Evolutionary conservation across 2,329 filamentous ascomycete species (phyloP).

Genomic region (Cladophialophora immunda): DNA sequence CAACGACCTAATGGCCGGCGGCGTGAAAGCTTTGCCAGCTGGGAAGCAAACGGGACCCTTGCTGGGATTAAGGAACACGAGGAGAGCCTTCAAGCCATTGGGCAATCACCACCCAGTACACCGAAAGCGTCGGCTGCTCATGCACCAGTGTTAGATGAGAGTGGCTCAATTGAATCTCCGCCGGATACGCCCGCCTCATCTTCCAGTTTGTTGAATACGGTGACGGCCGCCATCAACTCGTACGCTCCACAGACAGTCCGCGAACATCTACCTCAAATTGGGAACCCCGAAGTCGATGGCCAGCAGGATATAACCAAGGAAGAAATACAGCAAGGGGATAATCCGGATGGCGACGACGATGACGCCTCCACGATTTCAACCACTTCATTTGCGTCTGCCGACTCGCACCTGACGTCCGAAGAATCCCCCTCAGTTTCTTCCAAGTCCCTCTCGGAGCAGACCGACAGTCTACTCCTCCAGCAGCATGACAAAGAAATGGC

Average conservation of each 20-base stretch:
- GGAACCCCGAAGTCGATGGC: constrained; percentile 7
- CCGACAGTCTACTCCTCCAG: constrained; percentile 32
- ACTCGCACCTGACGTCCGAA: constrained; percentile 40
- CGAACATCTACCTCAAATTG: constrained; percentile 47
- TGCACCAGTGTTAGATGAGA: background rate
- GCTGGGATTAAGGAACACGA: constrained; percentile 39
- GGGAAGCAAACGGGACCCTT: constrained; percentile 42
- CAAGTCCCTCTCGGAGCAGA: constrained; percentile 30
- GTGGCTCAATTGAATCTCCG: background rate
- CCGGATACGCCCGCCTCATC: constrained; percentile 21
- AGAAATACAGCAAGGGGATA: constrained; percentile 5
- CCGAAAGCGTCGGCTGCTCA: constrained; percentile 24
- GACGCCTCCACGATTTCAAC: constrained; percentile 40
- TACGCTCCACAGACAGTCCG: constrained; percentile 60
- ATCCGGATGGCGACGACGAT: constrained; percentile 33
- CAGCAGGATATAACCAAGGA: constrained; percentile 5
- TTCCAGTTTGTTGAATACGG: constrained; percentile 27
- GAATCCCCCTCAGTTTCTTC: constrained; percentile 30
- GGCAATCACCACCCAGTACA: constrained; percentile 20
- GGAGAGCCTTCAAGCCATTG: constrained; percentile 23
- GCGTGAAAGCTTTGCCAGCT: constrained; percentile 40
- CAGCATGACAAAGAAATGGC: constrained; percentile 54
- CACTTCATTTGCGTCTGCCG: constrained; percentile 45
- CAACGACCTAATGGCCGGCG: constrained; percentile 25
- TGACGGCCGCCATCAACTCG: constrained; percentile 58